phyloP scores from a whole-genome alignment of 129 eudicot genomes.

The Helichrysum umbraculigerum region DNA sequence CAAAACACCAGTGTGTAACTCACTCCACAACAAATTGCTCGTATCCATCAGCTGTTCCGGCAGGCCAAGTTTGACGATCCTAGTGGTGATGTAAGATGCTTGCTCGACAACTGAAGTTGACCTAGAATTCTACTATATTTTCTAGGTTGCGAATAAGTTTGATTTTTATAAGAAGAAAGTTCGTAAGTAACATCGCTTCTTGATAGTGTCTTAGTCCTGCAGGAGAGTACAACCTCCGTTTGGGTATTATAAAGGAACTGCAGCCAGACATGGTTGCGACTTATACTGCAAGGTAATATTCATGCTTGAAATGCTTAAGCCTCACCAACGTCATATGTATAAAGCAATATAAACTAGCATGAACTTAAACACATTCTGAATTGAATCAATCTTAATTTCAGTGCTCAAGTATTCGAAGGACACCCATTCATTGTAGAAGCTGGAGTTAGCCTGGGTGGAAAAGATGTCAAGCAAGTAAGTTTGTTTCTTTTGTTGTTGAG shows the following conservation, averaged over 20 bases:
- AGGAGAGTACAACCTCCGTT: slow-evolving; percentile 96
- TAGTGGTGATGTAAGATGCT: slow-evolving; percentile 88
- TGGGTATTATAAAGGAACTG: slow-evolving; percentile 95
- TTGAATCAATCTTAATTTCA: slow-evolving; percentile 34
- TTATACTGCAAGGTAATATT: slow-evolving; percentile 83
- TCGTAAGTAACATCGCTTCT: slow-evolving; percentile 10
- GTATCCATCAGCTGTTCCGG: slow-evolving; percentile 98
- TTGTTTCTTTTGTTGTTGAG: not conserved
- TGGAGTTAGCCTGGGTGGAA: slow-evolving; percentile 98
- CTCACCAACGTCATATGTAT: slow-evolving; percentile 13
- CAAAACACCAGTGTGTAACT: slow-evolving; percentile 75
- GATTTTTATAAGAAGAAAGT: not conserved
- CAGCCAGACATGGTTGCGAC: slow-evolving; percentile 99
- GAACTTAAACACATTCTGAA: slow-evolving; percentile 16
- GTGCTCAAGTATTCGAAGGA: slow-evolving; percentile 99
- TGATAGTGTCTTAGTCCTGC: slow-evolving; percentile 99
- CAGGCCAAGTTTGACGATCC: slow-evolving; percentile 99
- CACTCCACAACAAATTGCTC: slow-evolving; percentile 91
- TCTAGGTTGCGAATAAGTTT: slow-evolving; percentile 1
- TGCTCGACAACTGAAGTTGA: not conserved
- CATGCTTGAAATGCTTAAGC: slow-evolving; percentile 3
- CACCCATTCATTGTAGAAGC: slow-evolving; percentile 99
- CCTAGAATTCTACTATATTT: slow-evolving; percentile 1
- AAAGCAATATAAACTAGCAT: not conserved
- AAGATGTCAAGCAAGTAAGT: slow-evolving; percentile 97